Evolutionary conservation across 2,329 filamentous ascomycete species (phyloP).

Genomic region (Dryadomyces sulphureus): DNA sequence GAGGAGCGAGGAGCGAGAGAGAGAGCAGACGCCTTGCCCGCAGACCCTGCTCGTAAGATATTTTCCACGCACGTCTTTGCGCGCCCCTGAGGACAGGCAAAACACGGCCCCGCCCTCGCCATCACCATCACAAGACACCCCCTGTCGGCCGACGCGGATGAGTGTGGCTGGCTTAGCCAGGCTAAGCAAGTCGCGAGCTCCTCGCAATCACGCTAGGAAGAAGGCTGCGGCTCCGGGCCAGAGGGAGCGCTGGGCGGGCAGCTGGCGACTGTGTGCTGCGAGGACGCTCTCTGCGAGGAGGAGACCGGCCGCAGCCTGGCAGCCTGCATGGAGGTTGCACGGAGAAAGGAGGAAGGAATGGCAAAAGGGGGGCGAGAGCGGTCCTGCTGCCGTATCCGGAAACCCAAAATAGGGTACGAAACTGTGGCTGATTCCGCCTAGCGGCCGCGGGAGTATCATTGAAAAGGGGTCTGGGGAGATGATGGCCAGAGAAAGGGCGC

Average conservation of each 20-base stretch:
- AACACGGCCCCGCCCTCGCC: constrained; percentile 7
- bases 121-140: constrained; percentile 7
- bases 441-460: neutral
- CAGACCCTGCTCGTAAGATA: neutral
- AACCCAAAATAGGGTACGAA: neutral
- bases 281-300: no score
- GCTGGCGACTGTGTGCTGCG: no score
- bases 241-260: no score
- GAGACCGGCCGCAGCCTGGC: no score
- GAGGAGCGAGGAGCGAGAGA: neutral
- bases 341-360: no score
- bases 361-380: no score
- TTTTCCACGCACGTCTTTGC: neutral
- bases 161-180: neutral
- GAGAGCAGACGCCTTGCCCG: no score
- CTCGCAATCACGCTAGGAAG: neutral
- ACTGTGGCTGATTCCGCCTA: neutral
- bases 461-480: neutral
- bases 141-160: neutral
- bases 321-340: constrained; percentile 13
- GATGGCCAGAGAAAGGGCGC: neutral
- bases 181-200: constrained; percentile 1
- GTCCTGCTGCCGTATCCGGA: no score
- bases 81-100: constrained; percentile 2
- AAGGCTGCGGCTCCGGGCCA: neutral